Evolutionary conservation across 2,329 filamentous ascomycete species (phyloP), one percentile per base, ranked within the genome.

Genomic region (Monosporascus sp.): DNA sequence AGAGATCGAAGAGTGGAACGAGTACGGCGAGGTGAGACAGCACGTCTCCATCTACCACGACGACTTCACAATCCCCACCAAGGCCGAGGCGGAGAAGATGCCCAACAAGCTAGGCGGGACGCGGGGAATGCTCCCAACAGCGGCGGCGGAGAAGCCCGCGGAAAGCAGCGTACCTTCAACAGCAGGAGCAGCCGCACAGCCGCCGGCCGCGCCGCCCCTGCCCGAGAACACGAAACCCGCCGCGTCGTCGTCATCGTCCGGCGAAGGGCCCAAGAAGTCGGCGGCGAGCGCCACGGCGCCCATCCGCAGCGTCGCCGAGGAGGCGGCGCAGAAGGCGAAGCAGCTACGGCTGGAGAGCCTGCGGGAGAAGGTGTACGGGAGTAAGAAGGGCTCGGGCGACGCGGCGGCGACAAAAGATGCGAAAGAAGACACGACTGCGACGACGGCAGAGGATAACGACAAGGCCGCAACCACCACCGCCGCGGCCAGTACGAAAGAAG

Each of bases 1-100:
- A 58, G 87, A 97, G 71, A 84, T 97, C 58, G 94, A 99, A 73
- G 94, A 99, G 69, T 97, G 93, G 94, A 99, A 99, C 75, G 94
- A 99, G 70, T 97, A 95, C 72, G 91, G 91, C 72, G 93, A 97
- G 73, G 82, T 99, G 56, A 90, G 91, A 70, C 84, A 93, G 72
- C 88, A 93, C 63, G 84, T 97, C 62, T 84, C 79, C 55, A 82
- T 87, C 61, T 83, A 80, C 72, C 81, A 81, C 68, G 82, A 85
- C 72, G 81, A 84, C 60, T 75, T 74, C 63, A 83, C 81, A 48
- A 81, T 83, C 60, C 78, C 80, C 36, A 68, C 75, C 67, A 77
- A 81, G 72, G 68, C 75, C 73, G 69, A 80, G 61, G 76, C 78
- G 50, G 76, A 78, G 17, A 66, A 69, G 56, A 60, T 52, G 22